Percentiles rank a stretch among this genome's conserved stretches.
These are phyloP conservation scores for Teunomyces aglyptinius DNA, from an alignment of 805 yeast species.

Conservation along the genomic window DNA sequence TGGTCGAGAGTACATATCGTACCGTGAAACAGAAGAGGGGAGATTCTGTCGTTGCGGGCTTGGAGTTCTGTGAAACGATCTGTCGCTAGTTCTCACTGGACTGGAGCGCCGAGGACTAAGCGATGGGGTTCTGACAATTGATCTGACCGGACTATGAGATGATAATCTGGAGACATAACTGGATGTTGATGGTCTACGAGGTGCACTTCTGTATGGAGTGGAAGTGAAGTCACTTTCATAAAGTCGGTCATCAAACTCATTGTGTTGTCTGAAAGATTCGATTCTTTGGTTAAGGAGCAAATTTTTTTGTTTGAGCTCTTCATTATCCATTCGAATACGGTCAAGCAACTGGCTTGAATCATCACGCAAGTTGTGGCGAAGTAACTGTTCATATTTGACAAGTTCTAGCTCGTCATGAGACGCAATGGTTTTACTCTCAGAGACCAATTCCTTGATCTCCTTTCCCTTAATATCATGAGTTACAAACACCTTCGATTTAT, in stretches of 20 bases:
- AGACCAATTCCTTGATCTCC: slow-evolving; percentile 17
- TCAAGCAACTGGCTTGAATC: slow-evolving; percentile 12
- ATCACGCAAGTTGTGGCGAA: slow-evolving; percentile 6
- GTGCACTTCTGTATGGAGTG: slow-evolving; percentile 8
- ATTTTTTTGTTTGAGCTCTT: slow-evolving; percentile 9
- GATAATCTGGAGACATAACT: not conserved
- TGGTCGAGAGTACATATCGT: not conserved
- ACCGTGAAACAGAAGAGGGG: not conserved
- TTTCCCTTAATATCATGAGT: slow-evolving; percentile 50
- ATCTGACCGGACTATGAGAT: slow-evolving; percentile 7
- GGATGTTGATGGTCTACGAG: not conserved
- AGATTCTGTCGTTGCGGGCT: not conserved
- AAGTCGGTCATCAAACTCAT: slow-evolving; percentile 4
- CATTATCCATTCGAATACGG: slow-evolving; percentile 11
- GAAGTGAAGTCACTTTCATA: slow-evolving; percentile 10
- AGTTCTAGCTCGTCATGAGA: slow-evolving; percentile 6
- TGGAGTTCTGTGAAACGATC: slow-evolving; percentile 1
- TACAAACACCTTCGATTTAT: slow-evolving; percentile 43
- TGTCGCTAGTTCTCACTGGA: not conserved
- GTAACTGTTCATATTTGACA: slow-evolving; percentile 7
- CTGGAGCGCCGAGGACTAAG: slow-evolving; percentile 4
- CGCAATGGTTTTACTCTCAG: slow-evolving; percentile 6
- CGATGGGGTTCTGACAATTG: not conserved
- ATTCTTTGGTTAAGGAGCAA: slow-evolving; percentile 10
- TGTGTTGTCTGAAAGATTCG: slow-evolving; percentile 4